A percentile compares a stretch with the other conserved stretches of the same genome.
These are phyloP conservation scores for Coniferiporia sulphurascens DNA, from an alignment of 1,284 basidiomycete species.

Conservation along the genomic window DNA sequence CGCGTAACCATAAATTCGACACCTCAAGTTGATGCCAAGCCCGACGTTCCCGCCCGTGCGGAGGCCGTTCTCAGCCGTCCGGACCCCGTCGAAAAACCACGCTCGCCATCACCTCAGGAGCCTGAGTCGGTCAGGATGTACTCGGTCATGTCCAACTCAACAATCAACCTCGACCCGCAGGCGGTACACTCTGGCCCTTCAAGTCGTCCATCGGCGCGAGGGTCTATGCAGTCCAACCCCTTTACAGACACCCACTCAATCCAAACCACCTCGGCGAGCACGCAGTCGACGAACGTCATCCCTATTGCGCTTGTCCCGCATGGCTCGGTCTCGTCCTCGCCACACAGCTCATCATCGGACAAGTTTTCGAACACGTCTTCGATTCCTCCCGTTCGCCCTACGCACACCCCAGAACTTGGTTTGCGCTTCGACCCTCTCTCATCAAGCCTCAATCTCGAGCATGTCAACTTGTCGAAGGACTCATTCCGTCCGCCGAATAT, in stretches of 20 bases:
- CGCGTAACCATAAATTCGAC: slow-evolving; percentile 23
- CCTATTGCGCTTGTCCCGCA: slow-evolving; percentile 77
- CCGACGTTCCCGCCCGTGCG: slow-evolving; percentile 65
- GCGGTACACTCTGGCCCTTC: slow-evolving; percentile 1
- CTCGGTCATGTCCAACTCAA: slow-evolving; percentile 19
- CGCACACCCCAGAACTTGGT: slow-evolving; percentile 51
- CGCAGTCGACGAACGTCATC: slow-evolving; percentile 76
- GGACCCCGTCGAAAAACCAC: slow-evolving; percentile 66
- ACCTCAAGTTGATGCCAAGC: slow-evolving; percentile 39
- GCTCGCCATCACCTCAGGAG: slow-evolving; percentile 19
- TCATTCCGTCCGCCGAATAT: slow-evolving; percentile 36
- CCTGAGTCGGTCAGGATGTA: slow-evolving; percentile 15
- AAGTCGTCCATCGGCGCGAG: slow-evolving; percentile 24
- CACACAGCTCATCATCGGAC: slow-evolving; percentile 69
- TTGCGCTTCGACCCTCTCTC: slow-evolving; percentile 20
- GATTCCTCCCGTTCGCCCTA: slow-evolving; percentile 51
- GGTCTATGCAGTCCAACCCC: slow-evolving; percentile 51
- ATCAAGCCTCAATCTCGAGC: slow-evolving; percentile 50
- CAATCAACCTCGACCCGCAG: slow-evolving; percentile 13
- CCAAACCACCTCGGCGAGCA: slow-evolving; percentile 63
- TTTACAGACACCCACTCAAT: slow-evolving; percentile 73
- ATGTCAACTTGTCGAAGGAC: slow-evolving; percentile 56
- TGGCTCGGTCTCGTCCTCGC: slow-evolving; percentile 52
- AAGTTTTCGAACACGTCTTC: slow-evolving; percentile 23
- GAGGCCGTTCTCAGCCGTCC: slow-evolving; percentile 72